These are phyloP conservation scores for Aspergillus novoparasiticus DNA, from an alignment of 2,329 filamentous ascomycete genomes.

Conservation along the genomic window DNA sequence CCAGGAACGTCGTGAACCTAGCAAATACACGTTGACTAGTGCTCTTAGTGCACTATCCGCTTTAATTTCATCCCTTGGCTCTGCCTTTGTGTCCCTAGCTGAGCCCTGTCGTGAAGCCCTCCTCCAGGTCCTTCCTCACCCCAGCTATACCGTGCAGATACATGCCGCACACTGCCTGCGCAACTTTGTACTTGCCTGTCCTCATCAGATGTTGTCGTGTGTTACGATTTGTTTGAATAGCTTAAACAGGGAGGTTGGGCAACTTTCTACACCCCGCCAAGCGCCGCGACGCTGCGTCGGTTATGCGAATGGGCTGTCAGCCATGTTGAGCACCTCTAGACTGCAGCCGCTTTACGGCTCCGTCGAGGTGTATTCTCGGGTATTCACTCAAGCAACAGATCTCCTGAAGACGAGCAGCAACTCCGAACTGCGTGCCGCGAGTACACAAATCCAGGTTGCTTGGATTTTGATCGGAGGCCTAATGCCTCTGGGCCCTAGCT, in stretches of 20 bases:
- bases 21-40: conserved; percentile 80
- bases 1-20: conserved; percentile 83
- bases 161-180: conserved; percentile 85
- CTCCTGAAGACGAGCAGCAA: conserved; percentile 90
- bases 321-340: conserved; percentile 86
- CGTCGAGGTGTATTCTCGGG: conserved; percentile 89
- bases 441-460: conserved; percentile 94
- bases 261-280: conserved; percentile 73
- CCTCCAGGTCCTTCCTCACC: conserved; percentile 87
- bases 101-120: conserved; percentile 85
- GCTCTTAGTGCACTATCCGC: conserved; percentile 78
- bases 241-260: conserved; percentile 78
- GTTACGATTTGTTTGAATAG: conserved; percentile 97
- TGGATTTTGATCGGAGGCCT: conserved; percentile 96
- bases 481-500: conserved; percentile 95
- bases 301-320: conserved; percentile 87
- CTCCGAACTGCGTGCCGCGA: conserved; percentile 85
- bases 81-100: conserved; percentile 75
- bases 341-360: conserved; percentile 89
- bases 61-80: conserved; percentile 77
- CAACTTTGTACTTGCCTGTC: conserved; percentile 84
- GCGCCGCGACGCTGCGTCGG: conserved; percentile 83
- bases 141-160: conserved; percentile 94
- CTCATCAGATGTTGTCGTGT: conserved; percentile 86
- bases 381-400: conserved; percentile 87